These are phyloP conservation scores for Volvox carteri DNA, from an alignment of 163 green algal species.

Conservation along the genomic window DNA sequence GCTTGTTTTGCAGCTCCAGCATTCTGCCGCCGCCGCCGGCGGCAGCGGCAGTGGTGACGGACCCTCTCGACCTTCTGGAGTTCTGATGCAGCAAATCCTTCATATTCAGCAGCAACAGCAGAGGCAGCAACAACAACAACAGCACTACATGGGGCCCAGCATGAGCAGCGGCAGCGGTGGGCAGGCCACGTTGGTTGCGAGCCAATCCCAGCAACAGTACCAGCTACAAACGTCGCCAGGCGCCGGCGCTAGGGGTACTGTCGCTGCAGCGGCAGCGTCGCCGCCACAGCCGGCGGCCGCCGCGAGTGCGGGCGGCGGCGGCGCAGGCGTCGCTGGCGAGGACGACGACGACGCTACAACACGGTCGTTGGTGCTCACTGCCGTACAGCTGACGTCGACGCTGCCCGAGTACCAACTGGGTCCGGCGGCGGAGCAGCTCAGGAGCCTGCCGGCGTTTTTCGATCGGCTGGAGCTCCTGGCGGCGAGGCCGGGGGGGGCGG, in stretches of 20 bases:
- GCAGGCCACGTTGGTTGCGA: background rate
- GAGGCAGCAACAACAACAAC: slow-evolving; percentile 9
- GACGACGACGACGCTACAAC: slow-evolving; percentile 28
- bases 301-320: background rate
- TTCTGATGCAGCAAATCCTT: slow-evolving; percentile 21
- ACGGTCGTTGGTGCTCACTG: slow-evolving; percentile 21
- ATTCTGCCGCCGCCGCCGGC: background rate
- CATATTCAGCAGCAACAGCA: slow-evolving; percentile 36
- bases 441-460: slow-evolving; percentile 43
- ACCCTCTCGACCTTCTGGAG: background rate
- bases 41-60: background rate
- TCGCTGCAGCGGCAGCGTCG: background rate
- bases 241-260: background rate
- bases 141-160: background rate
- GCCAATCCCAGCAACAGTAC: background rate
- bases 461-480: slow-evolving; percentile 56
- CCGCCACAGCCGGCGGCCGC: background rate
- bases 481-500: background rate
- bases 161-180: background rate
- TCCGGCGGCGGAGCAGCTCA: slow-evolving; percentile 8
- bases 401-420: slow-evolving; percentile 22
- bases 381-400: slow-evolving; percentile 13
- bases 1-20: slow-evolving; percentile 21
- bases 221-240: background rate
- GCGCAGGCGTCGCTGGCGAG: background rate